Conservation (phyloP, 139 green algal genomes). For the Picochlorum sp. region DNA sequence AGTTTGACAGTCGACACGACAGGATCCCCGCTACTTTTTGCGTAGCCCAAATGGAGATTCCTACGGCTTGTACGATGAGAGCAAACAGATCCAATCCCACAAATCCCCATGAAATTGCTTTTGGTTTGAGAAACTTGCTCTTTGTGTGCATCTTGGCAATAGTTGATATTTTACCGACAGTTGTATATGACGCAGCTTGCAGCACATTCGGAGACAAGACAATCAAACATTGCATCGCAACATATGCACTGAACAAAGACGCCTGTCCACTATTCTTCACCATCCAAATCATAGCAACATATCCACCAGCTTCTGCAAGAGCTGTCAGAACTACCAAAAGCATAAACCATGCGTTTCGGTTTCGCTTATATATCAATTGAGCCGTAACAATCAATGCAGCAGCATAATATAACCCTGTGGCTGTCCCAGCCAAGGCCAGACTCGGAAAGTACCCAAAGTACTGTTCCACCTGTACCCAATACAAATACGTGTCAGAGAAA, state of each 20-base stretch:
- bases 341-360: constrained; percentile 7
- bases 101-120: constrained; percentile 5
- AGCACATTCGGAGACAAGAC: constrained; percentile 8
- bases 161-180: constrained; percentile 2
- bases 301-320: constrained; percentile 2
- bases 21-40: constrained; percentile 2
- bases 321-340: neutral
- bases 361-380: neutral
- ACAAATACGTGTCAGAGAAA: no score
- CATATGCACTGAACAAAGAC: constrained; percentile 4
- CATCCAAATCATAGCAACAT: constrained; percentile 9
- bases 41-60: constrained; percentile 9
- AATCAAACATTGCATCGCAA: constrained; percentile 6
- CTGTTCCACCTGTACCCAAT: neutral
- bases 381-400: constrained; percentile 1
- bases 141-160: neutral
- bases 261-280: constrained; percentile 8
- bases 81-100: constrained; percentile 2
- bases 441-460: constrained; percentile 7
- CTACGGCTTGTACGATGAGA: constrained; percentile 8
- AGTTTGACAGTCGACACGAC: neutral
- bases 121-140: neutral
- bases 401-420: constrained; percentile 4
- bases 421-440: constrained; percentile 1
- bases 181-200: constrained; percentile 4